These are phyloP conservation scores for Pyrrhoderma noxium DNA, from an alignment of 1,284 basidiomycete genomes.

Conservation along the genomic window DNA sequence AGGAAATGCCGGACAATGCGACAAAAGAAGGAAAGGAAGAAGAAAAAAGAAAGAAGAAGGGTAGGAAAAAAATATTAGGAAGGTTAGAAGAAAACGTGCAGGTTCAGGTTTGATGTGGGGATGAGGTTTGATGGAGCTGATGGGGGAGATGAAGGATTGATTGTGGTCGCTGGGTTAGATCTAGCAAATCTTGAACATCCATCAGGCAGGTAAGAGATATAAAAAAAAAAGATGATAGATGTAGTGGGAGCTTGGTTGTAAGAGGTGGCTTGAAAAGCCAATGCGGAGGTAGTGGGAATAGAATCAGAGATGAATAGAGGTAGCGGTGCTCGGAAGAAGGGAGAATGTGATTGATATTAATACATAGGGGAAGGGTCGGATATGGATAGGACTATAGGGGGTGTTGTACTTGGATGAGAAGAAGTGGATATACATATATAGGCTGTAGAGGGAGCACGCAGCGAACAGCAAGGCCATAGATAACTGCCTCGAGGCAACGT, in stretches of 20 bases:
- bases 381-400: neutral
- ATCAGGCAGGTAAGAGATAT: too few species aligned
- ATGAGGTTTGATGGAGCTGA: too few species aligned
- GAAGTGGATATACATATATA: neutral
- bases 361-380: neutral
- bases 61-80: neutral
- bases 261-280: too few species aligned
- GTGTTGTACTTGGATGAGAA: neutral
- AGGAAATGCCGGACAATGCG: neutral
- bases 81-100: neutral
- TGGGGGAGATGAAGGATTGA: too few species aligned
- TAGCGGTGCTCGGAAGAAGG: neutral
- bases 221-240: too few species aligned
- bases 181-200: too few species aligned
- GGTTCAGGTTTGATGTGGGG: too few species aligned
- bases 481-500: conserved; percentile 8
- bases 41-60: neutral
- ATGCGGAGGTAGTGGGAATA: too few species aligned
- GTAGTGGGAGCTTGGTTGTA: too few species aligned
- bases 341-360: too few species aligned
- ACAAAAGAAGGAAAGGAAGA: neutral
- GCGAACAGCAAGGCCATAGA: conserved; percentile 2
- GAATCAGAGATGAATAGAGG: neutral
- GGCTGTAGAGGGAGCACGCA: conserved; percentile 9
- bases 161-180: too few species aligned